A percentile compares a stretch with the other conserved stretches of the same genome.
Conservation (phyloP, 225 moss, liverwort and hornwort species). For the Thuidium tamariscinum region DNA sequence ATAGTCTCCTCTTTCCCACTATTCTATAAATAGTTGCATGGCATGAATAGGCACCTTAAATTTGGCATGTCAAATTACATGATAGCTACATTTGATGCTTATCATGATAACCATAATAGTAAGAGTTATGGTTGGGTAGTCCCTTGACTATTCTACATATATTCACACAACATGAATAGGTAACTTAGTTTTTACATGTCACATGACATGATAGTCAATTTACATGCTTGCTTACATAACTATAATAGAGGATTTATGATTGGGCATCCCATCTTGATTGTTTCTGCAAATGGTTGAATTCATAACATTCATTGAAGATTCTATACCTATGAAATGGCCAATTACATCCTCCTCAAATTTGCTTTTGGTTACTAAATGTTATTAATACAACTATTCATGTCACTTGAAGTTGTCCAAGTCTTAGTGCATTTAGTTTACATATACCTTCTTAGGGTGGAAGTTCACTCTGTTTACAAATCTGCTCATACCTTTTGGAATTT, state of each 20-base stretch:
- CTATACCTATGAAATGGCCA: too few relatives aligned
- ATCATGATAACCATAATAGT: background rate
- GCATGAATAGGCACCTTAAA: background rate
- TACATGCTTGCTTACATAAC: rapidly evolving
- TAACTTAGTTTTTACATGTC: background rate
- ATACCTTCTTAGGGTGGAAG: too few relatives aligned
- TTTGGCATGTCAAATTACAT: background rate
- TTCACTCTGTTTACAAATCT: too few relatives aligned
- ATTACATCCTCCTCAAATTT: too few relatives aligned
- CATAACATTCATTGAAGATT: too few relatives aligned
- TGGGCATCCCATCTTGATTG: rapidly evolving
- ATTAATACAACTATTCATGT: too few relatives aligned
- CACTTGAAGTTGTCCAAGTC: too few relatives aligned
- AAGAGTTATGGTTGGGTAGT: rapidly evolving
- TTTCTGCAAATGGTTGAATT: background rate
- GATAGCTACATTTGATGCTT: background rate
- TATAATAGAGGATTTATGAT: too few relatives aligned
- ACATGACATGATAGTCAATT: background rate
- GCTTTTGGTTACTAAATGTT: too few relatives aligned
- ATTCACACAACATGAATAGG: rapidly evolving
- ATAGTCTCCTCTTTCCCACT: rapidly evolving
- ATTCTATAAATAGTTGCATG: rapidly evolving
- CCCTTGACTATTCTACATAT: background rate
- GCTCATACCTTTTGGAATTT: too few relatives aligned
- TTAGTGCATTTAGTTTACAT: too few relatives aligned